Percentiles rank a stretch among this genome's conserved stretches.
Conservation (phyloP, 1,139 yeast genomes). For the Pichia sp. region DNA sequence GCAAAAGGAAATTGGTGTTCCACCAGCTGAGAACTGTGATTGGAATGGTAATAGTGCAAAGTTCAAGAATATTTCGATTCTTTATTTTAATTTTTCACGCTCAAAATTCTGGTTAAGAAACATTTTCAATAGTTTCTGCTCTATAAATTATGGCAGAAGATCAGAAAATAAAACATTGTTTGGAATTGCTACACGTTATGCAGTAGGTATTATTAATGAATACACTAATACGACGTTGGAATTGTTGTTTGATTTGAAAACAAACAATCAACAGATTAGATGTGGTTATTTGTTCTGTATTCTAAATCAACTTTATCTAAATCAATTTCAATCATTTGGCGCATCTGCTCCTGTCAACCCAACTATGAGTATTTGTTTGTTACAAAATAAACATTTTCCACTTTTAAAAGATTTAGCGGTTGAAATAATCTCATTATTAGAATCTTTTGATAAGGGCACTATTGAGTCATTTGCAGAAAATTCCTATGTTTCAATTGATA, state of each 20-base stretch:
- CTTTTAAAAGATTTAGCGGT: constrained; percentile 20
- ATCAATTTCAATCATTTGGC: constrained; percentile 21
- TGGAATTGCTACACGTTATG: constrained; percentile 34
- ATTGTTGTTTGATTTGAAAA: constrained; percentile 18
- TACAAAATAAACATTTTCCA: constrained; percentile 23
- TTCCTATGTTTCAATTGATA: constrained; percentile 22
- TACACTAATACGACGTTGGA: constrained; percentile 30
- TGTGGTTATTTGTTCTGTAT: constrained; percentile 33
- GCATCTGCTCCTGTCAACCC: constrained; percentile 24
- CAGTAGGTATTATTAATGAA: constrained; percentile 38
- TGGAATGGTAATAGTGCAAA: constrained; percentile 44
- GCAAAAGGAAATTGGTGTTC: constrained; percentile 36
- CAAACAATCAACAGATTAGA: constrained; percentile 21
- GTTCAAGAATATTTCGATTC: constrained; percentile 54
- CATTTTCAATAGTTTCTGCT: constrained; percentile 37
- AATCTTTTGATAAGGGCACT: constrained; percentile 14
- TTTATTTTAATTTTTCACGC: constrained; percentile 46
- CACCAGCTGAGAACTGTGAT: constrained; percentile 30
- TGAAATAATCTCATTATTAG: constrained; percentile 18
- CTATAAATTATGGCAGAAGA: constrained; percentile 37
- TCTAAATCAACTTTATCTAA: constrained; percentile 28
- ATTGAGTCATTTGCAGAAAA: constrained; percentile 16
- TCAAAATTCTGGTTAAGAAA: constrained; percentile 46
- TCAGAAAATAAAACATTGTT: constrained; percentile 34
- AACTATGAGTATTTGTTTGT: constrained; percentile 24